A percentile compares a stretch with the other conserved stretches of the same genome.
Conservation (phyloP, 208 protist genomes). For the Strigomonas culicis region DNA sequence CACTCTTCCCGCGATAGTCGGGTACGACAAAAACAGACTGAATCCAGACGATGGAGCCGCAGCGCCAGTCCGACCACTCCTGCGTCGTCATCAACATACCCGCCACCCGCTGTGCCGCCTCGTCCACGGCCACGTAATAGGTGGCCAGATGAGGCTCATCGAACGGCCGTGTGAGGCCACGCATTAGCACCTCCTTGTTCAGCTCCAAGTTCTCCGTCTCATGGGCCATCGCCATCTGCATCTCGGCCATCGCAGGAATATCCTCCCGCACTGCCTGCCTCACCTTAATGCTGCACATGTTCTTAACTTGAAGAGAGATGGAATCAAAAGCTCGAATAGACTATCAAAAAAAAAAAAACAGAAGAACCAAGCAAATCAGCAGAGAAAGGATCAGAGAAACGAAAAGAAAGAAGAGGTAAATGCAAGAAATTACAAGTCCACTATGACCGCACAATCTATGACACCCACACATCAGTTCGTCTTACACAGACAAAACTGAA, state of each 20-base stretch:
- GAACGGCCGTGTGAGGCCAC: slow-evolving; percentile 42
- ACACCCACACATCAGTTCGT: too few species aligned
- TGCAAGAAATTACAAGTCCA: background rate
- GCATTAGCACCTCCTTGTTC: slow-evolving; percentile 28
- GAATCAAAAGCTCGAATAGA: background rate
- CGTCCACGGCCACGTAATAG: slow-evolving; percentile 52
- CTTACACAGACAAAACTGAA: too few species aligned
- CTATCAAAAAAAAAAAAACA: slow-evolving; percentile 1
- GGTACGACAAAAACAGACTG: slow-evolving; percentile 57
- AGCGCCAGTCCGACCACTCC: slow-evolving; percentile 77
- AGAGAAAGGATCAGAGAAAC: background rate
- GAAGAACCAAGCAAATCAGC: slow-evolving; percentile 1
- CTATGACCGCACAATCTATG: too few species aligned
- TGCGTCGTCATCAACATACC: slow-evolving; percentile 65
- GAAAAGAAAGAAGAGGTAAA: background rate
- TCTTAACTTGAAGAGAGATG: background rate
- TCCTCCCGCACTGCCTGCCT: slow-evolving; percentile 25
- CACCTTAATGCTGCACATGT: slow-evolving; percentile 6
- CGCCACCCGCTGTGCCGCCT: slow-evolving; percentile 20
- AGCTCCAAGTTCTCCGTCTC: slow-evolving; percentile 55
- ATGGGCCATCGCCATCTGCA: slow-evolving; percentile 50
- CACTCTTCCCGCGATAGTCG: slow-evolving; percentile 31
- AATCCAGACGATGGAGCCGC: slow-evolving; percentile 52
- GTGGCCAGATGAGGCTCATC: slow-evolving; percentile 27
- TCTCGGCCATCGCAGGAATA: slow-evolving; percentile 35